phyloP scores from a whole-genome alignment of 805 yeast species.

The Starmerella sp. region DNA sequence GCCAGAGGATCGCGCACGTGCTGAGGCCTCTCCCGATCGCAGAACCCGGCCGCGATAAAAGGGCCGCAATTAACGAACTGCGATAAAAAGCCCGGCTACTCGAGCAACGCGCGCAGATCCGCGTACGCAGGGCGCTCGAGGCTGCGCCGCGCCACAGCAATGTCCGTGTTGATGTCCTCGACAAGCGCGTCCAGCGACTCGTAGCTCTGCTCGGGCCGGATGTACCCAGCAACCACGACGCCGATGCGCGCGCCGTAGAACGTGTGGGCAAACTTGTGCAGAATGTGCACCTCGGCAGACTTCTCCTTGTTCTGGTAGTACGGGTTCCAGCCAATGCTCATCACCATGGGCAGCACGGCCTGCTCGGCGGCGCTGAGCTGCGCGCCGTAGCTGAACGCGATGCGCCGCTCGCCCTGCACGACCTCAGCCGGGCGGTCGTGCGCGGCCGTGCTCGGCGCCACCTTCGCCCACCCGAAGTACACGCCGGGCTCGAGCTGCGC shows the following conservation, averaged over 20 bases:
- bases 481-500: conserved; percentile 58
- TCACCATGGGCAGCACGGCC: conserved; percentile 69
- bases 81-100: not conserved
- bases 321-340: conserved; percentile 95
- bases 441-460: conserved; percentile 22
- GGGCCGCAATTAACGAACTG: not conserved
- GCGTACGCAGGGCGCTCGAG: conserved; percentile 37
- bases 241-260: conserved; percentile 77
- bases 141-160: conserved; percentile 48
- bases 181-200: conserved; percentile 75
- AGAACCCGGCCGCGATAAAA: not conserved
- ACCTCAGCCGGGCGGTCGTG: conserved; percentile 27
- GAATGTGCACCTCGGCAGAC: conserved; percentile 73
- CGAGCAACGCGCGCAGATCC: conserved; percentile 17
- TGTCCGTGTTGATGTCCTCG: conserved; percentile 71
- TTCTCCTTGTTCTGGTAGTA: conserved; percentile 68
- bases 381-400: conserved; percentile 53
- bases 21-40: too few species aligned
- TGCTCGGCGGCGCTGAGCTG: conserved; percentile 33
- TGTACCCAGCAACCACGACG: conserved; percentile 70
- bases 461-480: conserved; percentile 68
- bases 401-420: conserved; percentile 26
- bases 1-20: too few species aligned
- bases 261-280: conserved; percentile 53
- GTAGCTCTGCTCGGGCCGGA: conserved; percentile 83